Base-by-base conservation (phyloP, 805 yeast species). In the Candida jianshihensis region DNA sequence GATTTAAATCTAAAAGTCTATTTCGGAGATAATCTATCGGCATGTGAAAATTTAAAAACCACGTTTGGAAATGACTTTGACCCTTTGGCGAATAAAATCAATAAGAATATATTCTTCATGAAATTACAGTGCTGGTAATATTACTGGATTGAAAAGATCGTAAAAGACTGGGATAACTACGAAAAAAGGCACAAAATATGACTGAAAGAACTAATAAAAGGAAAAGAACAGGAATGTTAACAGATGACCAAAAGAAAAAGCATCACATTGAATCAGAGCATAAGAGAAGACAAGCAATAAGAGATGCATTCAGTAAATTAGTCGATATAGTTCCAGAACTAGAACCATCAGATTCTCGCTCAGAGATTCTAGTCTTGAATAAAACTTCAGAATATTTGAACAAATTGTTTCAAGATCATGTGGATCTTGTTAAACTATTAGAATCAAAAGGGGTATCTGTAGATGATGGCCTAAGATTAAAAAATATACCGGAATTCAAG, bases 241-340 rank as follows among this genome's bases (percentile, higher is more conserved):
- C 61, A 1, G 59, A 58, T 3, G 64, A 57, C 26, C 60, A 63
- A 38, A 59, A 56, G 43, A 48, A 79, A 77, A 80, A 79, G 5
- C 84, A 81, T 46, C 95, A 84, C 51, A 82, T 85, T 7, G 84
- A 84, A 5, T 80, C 89, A 0, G 97, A 89, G 54, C 89, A 87
- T 55, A 83, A 82, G 51, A 68, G 97, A 49, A 67, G 97, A 42
- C 86, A 80, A 45, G 86, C 89, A 29, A 86, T 90, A 17, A 66
- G 97, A 31, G 73, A 78, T 9, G 89, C 87, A 9, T 89, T 86
- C 51, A 94, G 84, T 48, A 72, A 71, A 37, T 66, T 89, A 17
- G 89, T 88, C 1, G 66, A 70, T 1, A 56, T 85, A 8, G 87
- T 92, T 1, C 97, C 97, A 0, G 77, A 73, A 8, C 62, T 89